Percentiles rank a stretch among this genome's conserved stretches.
These are phyloP conservation scores for Trichosporon sp. DNA, from an alignment of 1,284 basidiomycete genomes.

Conservation along the genomic window DNA sequence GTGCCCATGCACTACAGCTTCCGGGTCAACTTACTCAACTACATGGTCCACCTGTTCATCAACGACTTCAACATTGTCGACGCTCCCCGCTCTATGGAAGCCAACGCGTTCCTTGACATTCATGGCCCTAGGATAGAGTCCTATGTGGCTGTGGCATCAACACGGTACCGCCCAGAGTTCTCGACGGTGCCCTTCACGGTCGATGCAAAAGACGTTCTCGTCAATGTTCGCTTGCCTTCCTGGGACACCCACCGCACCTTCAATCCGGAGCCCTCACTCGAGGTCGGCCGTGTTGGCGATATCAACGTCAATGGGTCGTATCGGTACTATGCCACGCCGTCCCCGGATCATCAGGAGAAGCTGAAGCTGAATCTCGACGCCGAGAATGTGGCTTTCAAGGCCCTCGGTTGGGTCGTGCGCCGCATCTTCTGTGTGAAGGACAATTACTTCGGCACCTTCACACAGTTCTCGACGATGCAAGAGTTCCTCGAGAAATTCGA, in stretches of 20 bases:
- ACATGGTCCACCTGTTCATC: constrained; percentile 71
- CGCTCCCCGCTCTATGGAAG: constrained; percentile 67
- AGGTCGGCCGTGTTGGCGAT: constrained; percentile 59
- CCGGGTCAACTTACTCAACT: constrained; percentile 67
- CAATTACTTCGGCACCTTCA: constrained; percentile 88
- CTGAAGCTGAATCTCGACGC: constrained; percentile 58
- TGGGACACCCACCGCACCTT: constrained; percentile 86
- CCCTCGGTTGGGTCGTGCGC: constrained; percentile 78
- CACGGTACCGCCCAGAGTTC: constrained; percentile 67
- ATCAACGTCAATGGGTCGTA: constrained; percentile 68
- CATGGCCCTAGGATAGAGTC: constrained; percentile 59
- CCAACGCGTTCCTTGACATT: constrained; percentile 74
- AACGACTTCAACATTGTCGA: constrained; percentile 96
- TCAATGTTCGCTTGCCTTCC: constrained; percentile 66
- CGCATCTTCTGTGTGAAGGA: constrained; percentile 80
- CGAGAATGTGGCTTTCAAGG: constrained; percentile 61
- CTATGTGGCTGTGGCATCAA: constrained; percentile 61
- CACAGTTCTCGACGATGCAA: constrained; percentile 76
- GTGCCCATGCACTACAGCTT: constrained; percentile 74
- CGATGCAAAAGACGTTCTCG: constrained; percentile 57
- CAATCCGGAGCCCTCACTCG: constrained; percentile 50
- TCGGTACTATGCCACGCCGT: constrained; percentile 64
- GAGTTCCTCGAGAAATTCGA: constrained; percentile 73
- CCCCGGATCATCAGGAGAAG: constrained; percentile 69
- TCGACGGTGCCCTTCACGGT: constrained; percentile 65